phyloP scores from a whole-genome alignment of 2,329 filamentous ascomycete genomes.

The Fusarium sp. region DNA sequence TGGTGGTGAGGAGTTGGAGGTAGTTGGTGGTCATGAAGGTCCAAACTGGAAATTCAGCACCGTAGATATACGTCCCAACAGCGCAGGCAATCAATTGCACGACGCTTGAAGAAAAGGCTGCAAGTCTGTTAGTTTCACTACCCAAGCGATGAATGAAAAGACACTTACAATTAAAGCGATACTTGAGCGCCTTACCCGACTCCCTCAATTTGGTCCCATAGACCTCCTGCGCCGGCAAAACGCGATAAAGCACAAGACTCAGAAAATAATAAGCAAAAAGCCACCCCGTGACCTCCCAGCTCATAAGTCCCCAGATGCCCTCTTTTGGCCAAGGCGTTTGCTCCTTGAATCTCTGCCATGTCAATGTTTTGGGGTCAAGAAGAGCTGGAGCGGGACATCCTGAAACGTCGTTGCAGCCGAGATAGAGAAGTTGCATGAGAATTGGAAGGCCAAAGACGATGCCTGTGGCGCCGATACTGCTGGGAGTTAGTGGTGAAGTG shows the following conservation, averaged over 20 bases:
- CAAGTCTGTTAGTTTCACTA: not conserved
- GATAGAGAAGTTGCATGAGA: constrained; percentile 76
- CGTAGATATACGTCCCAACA: constrained; percentile 77
- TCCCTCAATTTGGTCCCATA: constrained; percentile 74
- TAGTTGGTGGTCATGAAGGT: constrained; percentile 91
- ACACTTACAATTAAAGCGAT: constrained; percentile 75
- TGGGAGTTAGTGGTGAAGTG: not conserved
- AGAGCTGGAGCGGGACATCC: constrained; percentile 86
- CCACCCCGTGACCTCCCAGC: constrained; percentile 71
- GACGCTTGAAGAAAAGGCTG: constrained; percentile 77
- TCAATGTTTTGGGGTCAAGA: constrained; percentile 73
- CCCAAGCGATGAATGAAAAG: no score
- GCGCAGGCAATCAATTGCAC: constrained; percentile 73
- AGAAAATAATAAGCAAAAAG: constrained; percentile 79
- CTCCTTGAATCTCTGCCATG: constrained; percentile 72
- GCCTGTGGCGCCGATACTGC: constrained; percentile 74
- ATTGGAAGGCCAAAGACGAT: constrained; percentile 82
- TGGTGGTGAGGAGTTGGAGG: constrained; percentile 81
- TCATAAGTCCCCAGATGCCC: constrained; percentile 73
- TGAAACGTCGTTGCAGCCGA: constrained; percentile 86
- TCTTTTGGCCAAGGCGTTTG: constrained; percentile 80
- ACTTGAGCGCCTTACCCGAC: constrained; percentile 74
- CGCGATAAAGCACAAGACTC: constrained; percentile 74
- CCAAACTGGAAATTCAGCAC: constrained; percentile 85
- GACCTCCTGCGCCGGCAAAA: constrained; percentile 75